Base-by-base conservation (phyloP, 1,284 basidiomycete species). In the Tylopilus sp. region DNA sequence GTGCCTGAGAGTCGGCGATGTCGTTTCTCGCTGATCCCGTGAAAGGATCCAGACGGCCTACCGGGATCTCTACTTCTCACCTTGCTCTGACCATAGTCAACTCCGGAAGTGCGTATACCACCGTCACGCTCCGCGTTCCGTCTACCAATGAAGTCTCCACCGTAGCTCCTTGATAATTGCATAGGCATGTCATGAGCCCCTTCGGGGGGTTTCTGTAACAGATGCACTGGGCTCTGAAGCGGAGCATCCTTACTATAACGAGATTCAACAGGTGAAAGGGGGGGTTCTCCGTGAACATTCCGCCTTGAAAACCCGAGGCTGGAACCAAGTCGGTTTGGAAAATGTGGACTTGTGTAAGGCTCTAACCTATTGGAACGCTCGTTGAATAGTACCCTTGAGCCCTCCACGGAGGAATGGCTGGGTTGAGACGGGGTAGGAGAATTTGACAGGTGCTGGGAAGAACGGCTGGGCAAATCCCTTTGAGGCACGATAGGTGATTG, bases 361-460 rank as follows among this genome's bases (percentile, higher is more conserved):
- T 95, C 92, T 48, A 94, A 69, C 47, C 84, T 78, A 64, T 94
- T 95, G 10, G 85, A 91, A 8, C 85, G 81, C 59, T 93, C 92
- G 59, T 96, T 95, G 74, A 94, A 96, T n/a, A 96, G 72, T 0
- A 86, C 83, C 25, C 88, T 75, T 18, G 81, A 74, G 10, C 70
- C 69, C 44, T 82, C 81, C 55, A 75, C 72, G 9, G 78, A 75
- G 7, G 78, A 77, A 55, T 76, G 70, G 15, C 68, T 57, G 26
- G 74, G 65, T 18, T 75, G 72, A 6, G 76, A 69, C 25, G 69
- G 65, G 8, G 66, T 55, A 10, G 73, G 68, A 49, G 62, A 71
- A 47, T 55, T 56, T 37, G 61, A 65, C 41, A 55, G 54, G 51
- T 51, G 66, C 42, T 55, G 66, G 46, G 52, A 61, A 57, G 59